Evolutionary conservation across 768 basidiomycete genomes (phyloP), one percentile per base, ranked within the genome.

Genomic region (Rhizopogon vinicolor): DNA sequence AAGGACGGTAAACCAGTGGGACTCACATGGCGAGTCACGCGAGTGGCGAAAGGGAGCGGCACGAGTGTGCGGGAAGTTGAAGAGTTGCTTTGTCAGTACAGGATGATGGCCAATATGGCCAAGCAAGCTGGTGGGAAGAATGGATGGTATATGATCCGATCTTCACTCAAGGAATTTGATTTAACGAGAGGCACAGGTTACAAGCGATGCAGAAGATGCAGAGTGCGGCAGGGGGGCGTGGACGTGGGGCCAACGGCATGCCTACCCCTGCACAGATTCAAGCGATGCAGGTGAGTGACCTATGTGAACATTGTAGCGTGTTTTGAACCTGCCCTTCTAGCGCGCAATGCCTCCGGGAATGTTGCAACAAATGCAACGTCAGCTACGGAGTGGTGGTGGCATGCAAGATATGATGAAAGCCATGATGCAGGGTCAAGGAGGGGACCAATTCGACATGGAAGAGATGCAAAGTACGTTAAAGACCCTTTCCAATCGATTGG

Each of bases 71-170:
- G 93, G 58, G 97, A 99, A 75, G 96, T 99, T n/a, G 97, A 99
- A 69, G 96, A 99, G 66, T 70, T 98, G 54, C 74, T 99, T 44
- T 93, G 92, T 63, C 97, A 99, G 73, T 97, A 98, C 64, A 84
- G 92, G 44, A 95, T 98, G 91, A 97, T 99, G 92, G 87, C 93
- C 52, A 95, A 92, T 65, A 95, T 99, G 90, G 97, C 96, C 35
- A 97, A 94, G 77, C 89, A 93, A 67, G 95, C 93, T 6, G 97
- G 97, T 48, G 95, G 94, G 41, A 97, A 97, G 81, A 93, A 95
- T 59, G 95, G 94, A 63, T 93, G 93, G 89, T 87, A 56, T 57
- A 85, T 72, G 19, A 28, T 13, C 31, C 59, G 49, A 41, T 55
- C 44, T 50, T 56, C 49, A 18, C 9, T 44, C 46, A 35, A 48